Evolutionary conservation across 2,329 filamentous ascomycete species (phyloP).

Genomic region (Calonectria ilicicola): DNA sequence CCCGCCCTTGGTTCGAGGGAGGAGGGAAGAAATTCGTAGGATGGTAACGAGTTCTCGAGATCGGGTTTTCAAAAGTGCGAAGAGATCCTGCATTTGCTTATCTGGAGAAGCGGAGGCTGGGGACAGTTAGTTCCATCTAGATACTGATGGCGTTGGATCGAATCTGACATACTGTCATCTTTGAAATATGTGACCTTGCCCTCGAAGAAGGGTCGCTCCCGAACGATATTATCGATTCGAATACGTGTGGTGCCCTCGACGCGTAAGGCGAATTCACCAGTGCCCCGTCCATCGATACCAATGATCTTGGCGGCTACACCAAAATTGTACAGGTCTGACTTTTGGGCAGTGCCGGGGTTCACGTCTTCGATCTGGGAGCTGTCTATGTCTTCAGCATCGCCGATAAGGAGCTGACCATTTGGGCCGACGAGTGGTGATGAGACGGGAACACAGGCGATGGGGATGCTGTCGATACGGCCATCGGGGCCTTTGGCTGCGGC

Average conservation of each 20-base stretch:
- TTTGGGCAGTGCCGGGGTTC: slow-evolving; percentile 70
- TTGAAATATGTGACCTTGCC: slow-evolving; percentile 79
- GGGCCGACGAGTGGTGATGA: slow-evolving; percentile 79
- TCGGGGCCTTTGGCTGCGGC: slow-evolving; percentile 75
- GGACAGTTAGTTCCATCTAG: slow-evolving; percentile 19
- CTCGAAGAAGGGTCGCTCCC: slow-evolving; percentile 89
- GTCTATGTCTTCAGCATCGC: slow-evolving; percentile 68
- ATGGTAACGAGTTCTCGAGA: slow-evolving; percentile 89
- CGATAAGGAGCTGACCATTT: slow-evolving; percentile 81
- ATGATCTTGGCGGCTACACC: slow-evolving; percentile 85
- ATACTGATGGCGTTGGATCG: neutral
- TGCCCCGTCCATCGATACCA: slow-evolving; percentile 80
- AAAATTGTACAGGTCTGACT: slow-evolving; percentile 82
- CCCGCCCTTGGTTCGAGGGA: slow-evolving; percentile 75
- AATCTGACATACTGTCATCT: slow-evolving; percentile 70
- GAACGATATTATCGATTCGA: slow-evolving; percentile 71
- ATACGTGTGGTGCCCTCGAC: slow-evolving; percentile 89
- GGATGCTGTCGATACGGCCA: slow-evolving; percentile 74
- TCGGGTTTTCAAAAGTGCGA: slow-evolving; percentile 83
- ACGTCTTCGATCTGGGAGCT: slow-evolving; percentile 57
- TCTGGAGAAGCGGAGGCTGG: slow-evolving; percentile 56
- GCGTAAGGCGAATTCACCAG: slow-evolving; percentile 82
- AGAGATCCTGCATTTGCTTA: slow-evolving; percentile 75
- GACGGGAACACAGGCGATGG: slow-evolving; percentile 89
- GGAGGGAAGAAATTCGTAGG: slow-evolving; percentile 85